phyloP scores from a whole-genome alignment of 106 monocot species.

The Dioscorea zingiberensis region DNA sequence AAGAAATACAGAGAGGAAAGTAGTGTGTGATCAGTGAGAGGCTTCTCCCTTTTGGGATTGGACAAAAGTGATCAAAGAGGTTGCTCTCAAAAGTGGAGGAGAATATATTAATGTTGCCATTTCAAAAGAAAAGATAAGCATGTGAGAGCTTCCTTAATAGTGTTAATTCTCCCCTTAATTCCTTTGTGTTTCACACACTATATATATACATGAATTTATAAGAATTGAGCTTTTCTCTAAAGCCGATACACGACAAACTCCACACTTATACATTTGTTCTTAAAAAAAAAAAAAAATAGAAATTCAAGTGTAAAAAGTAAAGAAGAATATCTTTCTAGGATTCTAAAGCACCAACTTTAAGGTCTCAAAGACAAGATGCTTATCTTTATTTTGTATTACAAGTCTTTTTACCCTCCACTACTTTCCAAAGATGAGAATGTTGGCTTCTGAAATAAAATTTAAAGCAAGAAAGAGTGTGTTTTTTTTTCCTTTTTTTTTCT shows the following conservation, averaged over 20 bases:
- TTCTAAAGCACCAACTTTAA: conserved; percentile 46
- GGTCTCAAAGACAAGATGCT: conserved; percentile 32
- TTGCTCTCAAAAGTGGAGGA: conserved; percentile 16
- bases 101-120: conserved; percentile 28
- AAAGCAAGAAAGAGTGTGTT: conserved; percentile 32
- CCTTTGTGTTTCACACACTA: not conserved
- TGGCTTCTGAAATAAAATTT: conserved; percentile 24
- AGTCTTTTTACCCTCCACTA: conserved; percentile 38
- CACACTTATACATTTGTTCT: conserved; percentile 15
- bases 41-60: conserved; percentile 1
- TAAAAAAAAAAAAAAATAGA: too few species aligned
- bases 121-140: conserved; percentile 19
- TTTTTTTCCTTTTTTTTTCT: conserved; percentile 11
- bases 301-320: conserved; percentile 19
- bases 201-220: not conserved
- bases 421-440: conserved; percentile 43
- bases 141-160: not conserved
- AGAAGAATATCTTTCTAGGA: conserved; percentile 44
- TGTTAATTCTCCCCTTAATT: not conserved
- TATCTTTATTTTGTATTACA: conserved; percentile 43
- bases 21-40: not conserved
- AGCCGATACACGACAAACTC: conserved; percentile 27
- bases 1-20: not conserved
- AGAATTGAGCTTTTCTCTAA: not conserved
- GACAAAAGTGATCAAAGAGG: not conserved